Base-by-base conservation (phyloP, 495 filamentous ascomycete species). In the Talaromyces borbonicus region DNA sequence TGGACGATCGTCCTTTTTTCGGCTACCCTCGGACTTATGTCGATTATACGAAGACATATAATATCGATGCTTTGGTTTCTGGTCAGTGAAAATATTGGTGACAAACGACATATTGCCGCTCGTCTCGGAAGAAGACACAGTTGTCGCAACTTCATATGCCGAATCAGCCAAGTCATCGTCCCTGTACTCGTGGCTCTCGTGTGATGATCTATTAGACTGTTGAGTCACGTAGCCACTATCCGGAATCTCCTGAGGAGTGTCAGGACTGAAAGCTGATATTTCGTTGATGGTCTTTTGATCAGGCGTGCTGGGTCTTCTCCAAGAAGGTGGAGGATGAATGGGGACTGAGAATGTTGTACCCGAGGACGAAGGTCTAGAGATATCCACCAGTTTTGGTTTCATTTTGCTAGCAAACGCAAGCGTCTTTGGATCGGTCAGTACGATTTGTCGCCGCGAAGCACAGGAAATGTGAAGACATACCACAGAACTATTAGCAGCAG, bases 181-280 rank as follows among this genome's bases (percentile, higher is more conserved):
- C 32, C 61, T 60, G 42, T 37, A 53, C 19, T 56, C 54, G 8
- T 38, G 46, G 12, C 46, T 61, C 14, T 53, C 59, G n/a, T 57
- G 48, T 6, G 63, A 44, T 0, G 58, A 66, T 23, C 53, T 56
- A 3, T 50, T 51, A 0, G 56, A 64, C 29, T 55, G 54, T 3
- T 62, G 58, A 14, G 60, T 63, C 2, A 50, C 59, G 49, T 67
- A 68, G 0, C 63, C 66, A 43, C 60, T 67, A 25, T 71, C 65
- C 7, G 63, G 63, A 49, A 62, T 58, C 16, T 67, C 59, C 1
- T 64, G 43, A 5, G 67, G 67, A 0, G 67, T 71, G 25, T 71
- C 67, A 20, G 67, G 67, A 27, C 67, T 71, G 37, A 71, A 71
- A 11, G 65, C 67, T 12, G 67, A 71, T 23, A 71, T 55, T 47